These are phyloP conservation scores for Medicago lupulina DNA, from an alignment of 306 rosid genomes.

Conservation along the genomic window DNA sequence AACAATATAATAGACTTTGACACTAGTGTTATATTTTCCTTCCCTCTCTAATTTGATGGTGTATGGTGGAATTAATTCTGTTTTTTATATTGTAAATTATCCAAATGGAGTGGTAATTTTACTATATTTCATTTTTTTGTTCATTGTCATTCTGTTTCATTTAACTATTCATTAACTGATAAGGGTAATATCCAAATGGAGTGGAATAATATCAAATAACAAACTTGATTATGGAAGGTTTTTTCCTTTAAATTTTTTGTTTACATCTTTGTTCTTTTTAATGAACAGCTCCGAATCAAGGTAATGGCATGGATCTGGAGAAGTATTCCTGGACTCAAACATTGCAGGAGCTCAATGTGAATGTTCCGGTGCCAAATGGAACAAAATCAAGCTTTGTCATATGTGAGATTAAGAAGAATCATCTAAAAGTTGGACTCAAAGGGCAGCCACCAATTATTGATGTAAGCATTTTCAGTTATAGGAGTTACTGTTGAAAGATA, in stretches of 20 bases:
- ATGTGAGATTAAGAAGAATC: conserved; percentile 87
- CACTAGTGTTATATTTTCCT: neutral
- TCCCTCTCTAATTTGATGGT: too few species aligned
- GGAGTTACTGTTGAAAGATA: neutral
- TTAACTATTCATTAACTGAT: too few species aligned
- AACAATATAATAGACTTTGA: neutral
- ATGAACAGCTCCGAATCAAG: conserved; percentile 74
- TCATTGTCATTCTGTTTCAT: too few species aligned
- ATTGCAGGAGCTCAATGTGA: conserved; percentile 75
- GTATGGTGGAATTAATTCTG: neutral
- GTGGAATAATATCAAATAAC: too few species aligned
- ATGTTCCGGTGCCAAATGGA: conserved; percentile 78
- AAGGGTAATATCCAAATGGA: too few species aligned
- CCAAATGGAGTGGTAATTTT: too few species aligned
- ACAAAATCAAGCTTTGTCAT: conserved; percentile 73
- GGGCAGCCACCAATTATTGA: conserved; percentile 93
- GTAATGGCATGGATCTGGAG: conserved; percentile 90
- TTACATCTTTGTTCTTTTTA: neutral
- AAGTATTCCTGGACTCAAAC: conserved; percentile 87
- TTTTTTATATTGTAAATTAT: too few species aligned
- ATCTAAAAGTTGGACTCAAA: conserved; percentile 83
- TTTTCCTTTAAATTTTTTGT: too few species aligned
- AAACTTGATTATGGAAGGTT: too few species aligned
- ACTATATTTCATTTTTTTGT: too few species aligned
- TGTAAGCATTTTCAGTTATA: conserved; percentile 50